Evolutionary conservation across 306 rosid species (phyloP), one percentile per base, ranked within the genome.

Genomic region (Gastrolobium bilobum): DNA sequence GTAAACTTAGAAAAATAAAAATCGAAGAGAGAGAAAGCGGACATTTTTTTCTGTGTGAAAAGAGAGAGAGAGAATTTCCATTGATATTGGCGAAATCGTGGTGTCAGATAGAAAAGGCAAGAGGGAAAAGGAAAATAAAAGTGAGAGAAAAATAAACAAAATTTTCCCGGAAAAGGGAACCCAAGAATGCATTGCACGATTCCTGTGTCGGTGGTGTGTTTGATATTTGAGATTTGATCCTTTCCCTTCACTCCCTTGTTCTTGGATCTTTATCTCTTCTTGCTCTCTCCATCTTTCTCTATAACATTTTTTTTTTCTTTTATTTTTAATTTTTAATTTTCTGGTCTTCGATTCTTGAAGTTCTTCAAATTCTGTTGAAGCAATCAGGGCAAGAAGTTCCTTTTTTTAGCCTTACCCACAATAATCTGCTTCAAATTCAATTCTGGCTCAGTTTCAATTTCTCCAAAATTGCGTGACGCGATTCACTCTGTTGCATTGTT

Each of bases 151-250:
- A 52, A 51, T 13, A 52, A 61, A 7, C 4, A 54, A 43, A 3
- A 9, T 75, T 81, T 76, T 31, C 73, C 73, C 39, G 47, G 51
- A 57, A 77, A 82, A 77, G 68, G 54, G n/a, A 34, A 79, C 35
- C 29, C 10, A 14, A 13, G 56, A 44, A 67, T 73, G 68, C 81
- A 63, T 68, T 37, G 59, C 59, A 43, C 20, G 9, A 42, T 40
- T 76, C 38, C 52, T 67, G 43, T 39, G 64, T 62, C 47, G 35
- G 26, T 10, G 35, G 26, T 10, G 47, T 76, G 48, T 53, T 76
- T 54, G 59, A 9, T 71, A 74, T 81, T 81, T 81, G 71, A 73
- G 79, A 85, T 82, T 82, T 65, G 75, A 30, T 71, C 64, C 51
- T 52, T 52, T 34, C 38, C 38, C 38, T 61, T 64, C 75, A 59